Conservation (phyloP, 2,329 filamentous ascomycete genomes). For the Aureobasidium zeae region DNA sequence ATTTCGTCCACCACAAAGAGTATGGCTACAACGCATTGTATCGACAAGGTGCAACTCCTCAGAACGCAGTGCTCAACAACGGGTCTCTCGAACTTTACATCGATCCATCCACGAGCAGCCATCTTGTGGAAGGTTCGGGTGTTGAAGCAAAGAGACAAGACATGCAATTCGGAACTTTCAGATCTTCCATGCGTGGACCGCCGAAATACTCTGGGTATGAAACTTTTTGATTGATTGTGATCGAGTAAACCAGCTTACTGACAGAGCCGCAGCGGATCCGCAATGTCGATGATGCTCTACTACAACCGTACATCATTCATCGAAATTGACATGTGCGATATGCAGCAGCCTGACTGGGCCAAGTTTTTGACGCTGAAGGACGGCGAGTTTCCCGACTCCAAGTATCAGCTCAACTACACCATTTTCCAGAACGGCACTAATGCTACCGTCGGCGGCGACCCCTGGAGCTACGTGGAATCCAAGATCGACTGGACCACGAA, state of each 20-base stretch:
- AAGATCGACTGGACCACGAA: slow-evolving; percentile 41
- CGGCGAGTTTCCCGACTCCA: slow-evolving; percentile 31
- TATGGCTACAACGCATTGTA: slow-evolving; percentile 40
- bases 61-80: slow-evolving; percentile 27
- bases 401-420: slow-evolving; percentile 37
- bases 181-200: slow-evolving; percentile 31
- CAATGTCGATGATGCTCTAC: slow-evolving; percentile 38
- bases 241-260: neutral
- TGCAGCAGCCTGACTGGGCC: slow-evolving; percentile 30
- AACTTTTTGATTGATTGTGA: neutral
- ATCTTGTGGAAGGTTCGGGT: slow-evolving; percentile 37
- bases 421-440: slow-evolving; percentile 4
- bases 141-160: slow-evolving; percentile 37
- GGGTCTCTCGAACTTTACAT: neutral
- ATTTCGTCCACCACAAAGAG: slow-evolving; percentile 37
- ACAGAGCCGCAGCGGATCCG: slow-evolving; percentile 29
- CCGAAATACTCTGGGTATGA: slow-evolving; percentile 6
- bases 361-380: slow-evolving; percentile 34
- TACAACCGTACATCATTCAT: slow-evolving; percentile 38
- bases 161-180: slow-evolving; percentile 41
- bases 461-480: slow-evolving; percentile 39
- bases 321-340: slow-evolving; percentile 40
- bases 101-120: slow-evolving; percentile 20
- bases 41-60: slow-evolving; percentile 34
- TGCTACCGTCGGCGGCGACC: slow-evolving; percentile 27